Evolutionary conservation across 2,329 filamentous ascomycete genomes (phyloP).

Genomic region (Aspergillus jensenii): DNA sequence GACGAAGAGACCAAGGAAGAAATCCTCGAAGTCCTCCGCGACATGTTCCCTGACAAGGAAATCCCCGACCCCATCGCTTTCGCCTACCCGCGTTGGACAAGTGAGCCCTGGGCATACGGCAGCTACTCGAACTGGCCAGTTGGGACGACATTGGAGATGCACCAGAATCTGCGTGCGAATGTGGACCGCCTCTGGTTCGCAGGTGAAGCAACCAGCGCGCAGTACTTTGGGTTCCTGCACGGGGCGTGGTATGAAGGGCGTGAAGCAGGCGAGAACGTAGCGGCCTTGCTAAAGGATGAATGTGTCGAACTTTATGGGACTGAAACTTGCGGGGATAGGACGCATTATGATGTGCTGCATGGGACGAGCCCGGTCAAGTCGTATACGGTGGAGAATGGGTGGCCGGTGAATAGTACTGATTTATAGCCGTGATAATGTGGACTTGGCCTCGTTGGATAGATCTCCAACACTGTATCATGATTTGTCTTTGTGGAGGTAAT

Average conservation of each 20-base stretch:
- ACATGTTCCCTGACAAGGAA: conserved; percentile 60
- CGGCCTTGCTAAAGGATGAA: conserved; percentile 22
- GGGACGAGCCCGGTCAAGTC: conserved; percentile 30
- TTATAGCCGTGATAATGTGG: neutral
- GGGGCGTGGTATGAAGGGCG: conserved; percentile 61
- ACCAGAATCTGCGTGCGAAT: conserved; percentile 68
- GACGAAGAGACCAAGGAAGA: conserved; percentile 59
- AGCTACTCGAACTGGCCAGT: conserved; percentile 69
- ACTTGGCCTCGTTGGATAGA: no score
- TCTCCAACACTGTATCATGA: no score
- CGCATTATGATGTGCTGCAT: conserved; percentile 29
- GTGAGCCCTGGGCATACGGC: conserved; percentile 54
- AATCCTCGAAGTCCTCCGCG: conserved; percentile 56
- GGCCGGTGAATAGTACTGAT: conserved; percentile 27
- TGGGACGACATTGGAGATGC: conserved; percentile 62
- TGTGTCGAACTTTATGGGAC: conserved; percentile 13
- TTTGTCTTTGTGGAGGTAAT: no score
- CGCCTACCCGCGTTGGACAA: conserved; percentile 61
- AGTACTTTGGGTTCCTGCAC: conserved; percentile 67
- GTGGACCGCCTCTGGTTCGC: conserved; percentile 63
- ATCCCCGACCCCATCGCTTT: conserved; percentile 63
- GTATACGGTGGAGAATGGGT: conserved; percentile 31
- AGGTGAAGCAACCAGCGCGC: conserved; percentile 62
- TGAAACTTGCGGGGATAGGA: conserved; percentile 21
- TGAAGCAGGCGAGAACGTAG: conserved; percentile 40